Conservation (phyloP, 192 early-diverging fungal species). For the Pilobolus umbonatus region DNA sequence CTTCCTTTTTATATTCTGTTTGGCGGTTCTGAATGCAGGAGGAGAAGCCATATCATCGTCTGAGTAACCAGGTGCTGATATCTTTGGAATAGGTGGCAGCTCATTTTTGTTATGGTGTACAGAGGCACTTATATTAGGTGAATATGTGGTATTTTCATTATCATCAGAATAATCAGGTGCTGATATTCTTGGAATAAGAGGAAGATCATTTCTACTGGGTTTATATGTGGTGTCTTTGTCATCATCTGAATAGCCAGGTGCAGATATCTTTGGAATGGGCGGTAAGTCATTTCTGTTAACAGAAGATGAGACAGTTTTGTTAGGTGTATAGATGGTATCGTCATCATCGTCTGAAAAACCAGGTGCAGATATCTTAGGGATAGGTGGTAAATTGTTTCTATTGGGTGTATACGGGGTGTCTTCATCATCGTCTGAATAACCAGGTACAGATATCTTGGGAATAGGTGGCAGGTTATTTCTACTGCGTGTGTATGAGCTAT, state of each 20-base stretch:
- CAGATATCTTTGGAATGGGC: not conserved
- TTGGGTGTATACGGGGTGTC: not conserved
- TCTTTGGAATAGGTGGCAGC: not conserved
- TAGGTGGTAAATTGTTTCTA: constrained; percentile 1
- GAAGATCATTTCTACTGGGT: not conserved
- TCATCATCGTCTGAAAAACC: constrained; percentile 3
- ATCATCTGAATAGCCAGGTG: constrained; percentile 1
- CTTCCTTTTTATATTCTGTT: not conserved
- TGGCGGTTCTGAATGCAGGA: not conserved
- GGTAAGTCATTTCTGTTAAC: no score
- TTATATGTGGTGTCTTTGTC: no score
- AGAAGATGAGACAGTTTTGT: no score
- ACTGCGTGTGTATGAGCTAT: not conserved
- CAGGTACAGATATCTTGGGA: not conserved
- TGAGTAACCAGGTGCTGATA: constrained; percentile 2
- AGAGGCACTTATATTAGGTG: no score
- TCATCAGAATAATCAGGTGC: constrained; percentile 6
- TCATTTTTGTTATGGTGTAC: not conserved
- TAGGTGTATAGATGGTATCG: no score
- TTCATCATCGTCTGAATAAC: not conserved
- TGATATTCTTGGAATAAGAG: not conserved
- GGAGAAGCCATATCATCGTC: not conserved
- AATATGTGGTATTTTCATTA: no score
- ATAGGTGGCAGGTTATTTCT: not conserved
- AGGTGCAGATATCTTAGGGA: not conserved